A percentile compares a stretch with the other conserved stretches of the same genome.
Conservation (phyloP, 768 basidiomycete genomes). For the Trichaptum fuscoviolaceum region DNA sequence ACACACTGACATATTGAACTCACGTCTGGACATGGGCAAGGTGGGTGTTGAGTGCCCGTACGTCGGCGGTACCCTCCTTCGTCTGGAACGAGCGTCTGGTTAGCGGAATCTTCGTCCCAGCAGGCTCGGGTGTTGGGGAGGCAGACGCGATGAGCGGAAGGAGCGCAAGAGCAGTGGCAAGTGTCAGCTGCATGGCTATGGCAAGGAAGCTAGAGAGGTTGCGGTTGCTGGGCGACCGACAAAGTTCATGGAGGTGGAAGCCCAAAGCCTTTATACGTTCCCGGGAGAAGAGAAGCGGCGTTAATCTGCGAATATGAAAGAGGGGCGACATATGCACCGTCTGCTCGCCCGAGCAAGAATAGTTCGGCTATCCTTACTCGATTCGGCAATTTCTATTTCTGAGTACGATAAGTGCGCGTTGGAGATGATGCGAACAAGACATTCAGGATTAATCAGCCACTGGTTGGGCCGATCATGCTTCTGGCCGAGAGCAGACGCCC, state of each 20-base stretch:
- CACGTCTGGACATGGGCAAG: slow-evolving; percentile 20
- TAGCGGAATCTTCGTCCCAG: slow-evolving; percentile 23
- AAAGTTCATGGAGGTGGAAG: neutral
- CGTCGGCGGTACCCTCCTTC: slow-evolving; percentile 22
- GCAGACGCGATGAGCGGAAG: slow-evolving; percentile 11
- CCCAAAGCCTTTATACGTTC: neutral
- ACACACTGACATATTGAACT: neutral
- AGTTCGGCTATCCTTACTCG: neutral
- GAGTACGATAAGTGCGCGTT: neutral
- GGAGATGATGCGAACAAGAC: neutral
- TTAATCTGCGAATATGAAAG: neutral
- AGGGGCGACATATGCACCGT: neutral
- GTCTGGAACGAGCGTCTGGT: slow-evolving; percentile 21
- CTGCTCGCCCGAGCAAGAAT: neutral
- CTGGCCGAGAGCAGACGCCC: neutral
- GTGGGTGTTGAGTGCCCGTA: slow-evolving; percentile 20
- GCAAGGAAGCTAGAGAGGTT: neutral
- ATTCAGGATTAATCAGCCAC: neutral
- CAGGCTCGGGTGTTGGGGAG: slow-evolving; percentile 11
- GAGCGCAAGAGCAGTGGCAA: neutral
- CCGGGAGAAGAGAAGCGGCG: neutral
- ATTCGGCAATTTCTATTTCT: neutral
- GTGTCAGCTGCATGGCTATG: neutral
- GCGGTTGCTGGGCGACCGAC: neutral
- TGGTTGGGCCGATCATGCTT: neutral